Evolutionary conservation across 768 basidiomycete genomes (phyloP), one percentile per base, ranked within the genome.

Genomic region (Wakefieldia striispora): DNA sequence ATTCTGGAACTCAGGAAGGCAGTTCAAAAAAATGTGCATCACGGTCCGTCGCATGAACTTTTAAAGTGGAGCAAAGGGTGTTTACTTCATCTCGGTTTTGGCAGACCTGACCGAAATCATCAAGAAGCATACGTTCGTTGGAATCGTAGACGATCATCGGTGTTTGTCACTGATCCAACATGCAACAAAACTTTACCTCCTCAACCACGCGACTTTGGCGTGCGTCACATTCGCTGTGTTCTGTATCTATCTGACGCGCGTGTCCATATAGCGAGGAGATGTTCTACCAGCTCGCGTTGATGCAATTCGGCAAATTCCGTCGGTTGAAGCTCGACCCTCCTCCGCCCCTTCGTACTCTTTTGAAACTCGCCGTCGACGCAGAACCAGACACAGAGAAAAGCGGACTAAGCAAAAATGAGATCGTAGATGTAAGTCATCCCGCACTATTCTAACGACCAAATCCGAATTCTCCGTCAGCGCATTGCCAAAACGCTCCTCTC

Each of bases 231-330:
- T 43, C 11, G 16, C 24, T 9, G 16, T 43, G 11, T n/a, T 26
- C 6, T 29, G 17, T 43, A 41, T 24, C 13, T 39, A 10, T 38
- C 10, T 20, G 19, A 45, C 34, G 1, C 10, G 20, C 19, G 21
- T 29, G 1, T 35, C 17, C 33, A 16, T 14, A 9, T 49, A 97
- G 94, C 1, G 93, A 97, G 61, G 93, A 97, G 58, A 75, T 97
- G 29, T 95, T 98, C 66, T 97, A 97, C 68, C 97, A 99, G 62
- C 78, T 99, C 7, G 91, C 83, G 2, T 70, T 98, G 23, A 77
- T 91, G 16, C 95, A 98, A 65, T 99, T 99, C 60, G 91, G 94
- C 2, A 80, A 88, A 53, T 80, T 88, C 54, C 77, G 80, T 51
- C 77, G 82, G 19, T 70, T 97, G 43, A 85, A 84, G 53, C 75